Base-by-base conservation (phyloP, 495 filamentous ascomycete species). In the Cercophora sp. region DNA sequence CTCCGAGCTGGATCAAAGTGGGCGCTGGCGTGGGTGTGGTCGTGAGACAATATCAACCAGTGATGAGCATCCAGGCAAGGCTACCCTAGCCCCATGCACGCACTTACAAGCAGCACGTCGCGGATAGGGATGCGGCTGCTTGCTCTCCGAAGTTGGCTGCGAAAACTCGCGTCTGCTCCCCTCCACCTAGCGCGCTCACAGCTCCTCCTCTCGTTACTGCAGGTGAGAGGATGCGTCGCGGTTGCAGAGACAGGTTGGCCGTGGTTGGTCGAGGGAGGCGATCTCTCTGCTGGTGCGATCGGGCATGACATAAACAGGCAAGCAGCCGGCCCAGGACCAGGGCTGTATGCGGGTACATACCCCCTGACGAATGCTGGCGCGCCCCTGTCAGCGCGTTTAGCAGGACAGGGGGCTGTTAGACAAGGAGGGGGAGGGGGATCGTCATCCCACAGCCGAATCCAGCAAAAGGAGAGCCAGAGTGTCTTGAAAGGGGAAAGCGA, bases 351-450 rank as follows among this genome's bases (percentile, higher is more conserved):
- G 10, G 27, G 19, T 16, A 32, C 27, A 20, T 32, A 32, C 18
- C 29, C 37, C 29, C 20, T 37, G 18, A 22, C 5, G 15, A 43
- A 43, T 13, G 40, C 18, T 22, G n/a, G 29, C 8, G 13, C 29
- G 41, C 40, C 40, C 40, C 6, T 23, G 22, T 43, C 40, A 18
- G 40, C 22, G 15, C n/a, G 24, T 20, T 16, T 11, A 11, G 15
- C 24, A 34, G 27, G 25, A n/a, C 48, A 51, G 27, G 48, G 48
- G 48, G 25, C 24, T 41, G 48, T 51, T 15, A 40, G 48, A 51
- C 35, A 27, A 8, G 25, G 48, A 51, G 48, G 48, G 48, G 44
- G 44, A 34, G 18, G 18, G 40, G 40, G 18, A 22, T 23, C 11
- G 16, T 8, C 15, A 16, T 15, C 22, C 8, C 25, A 20, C n/a